Conservation (phyloP, 1,284 basidiomycete species). For the Naganishia liquefaciens region DNA sequence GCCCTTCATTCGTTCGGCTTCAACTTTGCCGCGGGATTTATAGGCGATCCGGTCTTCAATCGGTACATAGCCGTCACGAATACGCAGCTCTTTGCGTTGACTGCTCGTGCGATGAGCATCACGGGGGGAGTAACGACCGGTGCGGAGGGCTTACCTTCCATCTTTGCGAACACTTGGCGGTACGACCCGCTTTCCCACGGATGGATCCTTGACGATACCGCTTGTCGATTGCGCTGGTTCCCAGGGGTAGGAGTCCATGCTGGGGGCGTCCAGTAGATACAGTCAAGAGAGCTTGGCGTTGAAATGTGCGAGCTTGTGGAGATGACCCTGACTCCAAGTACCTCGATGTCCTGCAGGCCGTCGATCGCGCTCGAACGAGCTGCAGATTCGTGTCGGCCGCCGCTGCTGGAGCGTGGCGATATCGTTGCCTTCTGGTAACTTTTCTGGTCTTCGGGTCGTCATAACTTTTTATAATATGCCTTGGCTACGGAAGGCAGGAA, state of each 20-base stretch:
- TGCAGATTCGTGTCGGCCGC: no score
- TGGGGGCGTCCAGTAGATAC: neutral
- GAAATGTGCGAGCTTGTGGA: no score
- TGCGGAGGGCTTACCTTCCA: slow-evolving; percentile 66
- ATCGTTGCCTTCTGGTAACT: no score
- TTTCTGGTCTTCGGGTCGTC: no score
- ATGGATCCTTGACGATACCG: slow-evolving; percentile 80
- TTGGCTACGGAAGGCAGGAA: no score
- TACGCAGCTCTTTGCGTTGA: slow-evolving; percentile 82
- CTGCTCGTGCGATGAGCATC: slow-evolving; percentile 55
- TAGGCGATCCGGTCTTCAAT: slow-evolving; percentile 88
- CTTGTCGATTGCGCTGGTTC: slow-evolving; percentile 68
- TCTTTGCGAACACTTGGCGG: slow-evolving; percentile 79
- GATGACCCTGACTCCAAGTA: no score
- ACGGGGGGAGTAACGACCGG: no score
- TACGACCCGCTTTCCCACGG: slow-evolving; percentile 80
- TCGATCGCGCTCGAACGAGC: no score
- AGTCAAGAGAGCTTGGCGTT: no score
- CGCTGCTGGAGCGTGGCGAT: no score
- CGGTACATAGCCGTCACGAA: slow-evolving; percentile 90
- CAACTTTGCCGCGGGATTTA: slow-evolving; percentile 70
- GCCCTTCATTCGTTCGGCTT: slow-evolving; percentile 60
- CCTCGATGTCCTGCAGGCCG: no score
- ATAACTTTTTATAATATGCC: no score
- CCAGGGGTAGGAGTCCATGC: slow-evolving; percentile 25